Percentiles rank a stretch among this genome's conserved stretches.
Evolutionary conservation across 148 eudicot species (phyloP).

Genomic region (Vaccinium vitisidaea): DNA sequence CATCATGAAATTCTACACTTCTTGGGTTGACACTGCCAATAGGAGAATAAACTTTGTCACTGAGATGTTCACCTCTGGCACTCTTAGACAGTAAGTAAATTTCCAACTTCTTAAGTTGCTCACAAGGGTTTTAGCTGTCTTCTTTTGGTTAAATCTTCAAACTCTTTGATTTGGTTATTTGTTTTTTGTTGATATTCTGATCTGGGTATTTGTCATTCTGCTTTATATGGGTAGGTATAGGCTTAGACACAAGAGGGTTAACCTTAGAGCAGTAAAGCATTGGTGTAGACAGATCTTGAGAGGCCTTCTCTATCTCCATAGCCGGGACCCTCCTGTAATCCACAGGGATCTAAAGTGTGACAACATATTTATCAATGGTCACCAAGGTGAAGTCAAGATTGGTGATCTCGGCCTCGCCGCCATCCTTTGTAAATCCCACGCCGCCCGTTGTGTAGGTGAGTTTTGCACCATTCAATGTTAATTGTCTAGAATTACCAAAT

Average conservation of each 20-base stretch:
- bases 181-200: not conserved
- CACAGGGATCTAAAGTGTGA: constrained; percentile 54
- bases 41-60: constrained; percentile 54
- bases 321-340: constrained; percentile 47
- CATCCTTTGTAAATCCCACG: constrained; percentile 44
- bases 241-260: constrained; percentile 35
- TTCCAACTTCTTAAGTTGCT: not conserved
- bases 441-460: constrained; percentile 46
- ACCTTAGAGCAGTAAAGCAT: constrained; percentile 47
- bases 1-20: constrained; percentile 55
- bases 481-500: constrained; percentile 1
- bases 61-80: constrained; percentile 61
- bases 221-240: constrained; percentile 26
- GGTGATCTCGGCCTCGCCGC: constrained; percentile 56
- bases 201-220: not conserved
- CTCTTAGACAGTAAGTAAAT: constrained; percentile 52
- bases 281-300: constrained; percentile 53
- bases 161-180: not conserved
- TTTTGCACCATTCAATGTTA: not conserved
- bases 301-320: constrained; percentile 51
- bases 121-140: not conserved
- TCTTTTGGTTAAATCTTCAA: not conserved
- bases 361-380: constrained; percentile 46
- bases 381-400: constrained; percentile 52
- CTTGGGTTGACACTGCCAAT: constrained; percentile 58